phyloP scores from a whole-genome alignment of 75 land plant species.

The Pinus taeda region DNA sequence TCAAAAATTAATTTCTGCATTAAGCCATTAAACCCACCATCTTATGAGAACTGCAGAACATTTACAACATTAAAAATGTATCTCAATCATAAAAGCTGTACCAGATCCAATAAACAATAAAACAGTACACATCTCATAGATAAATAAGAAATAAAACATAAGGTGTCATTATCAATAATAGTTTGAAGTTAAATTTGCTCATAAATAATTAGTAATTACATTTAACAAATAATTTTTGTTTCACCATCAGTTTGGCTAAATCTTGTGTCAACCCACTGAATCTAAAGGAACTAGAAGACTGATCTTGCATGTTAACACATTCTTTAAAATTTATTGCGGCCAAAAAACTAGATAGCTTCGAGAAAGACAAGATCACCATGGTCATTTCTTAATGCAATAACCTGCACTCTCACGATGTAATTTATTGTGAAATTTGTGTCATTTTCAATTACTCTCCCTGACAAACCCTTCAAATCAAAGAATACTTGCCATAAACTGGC shows the following conservation, averaged over 20 bases:
- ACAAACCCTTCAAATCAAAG: background rate
- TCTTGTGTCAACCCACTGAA: background rate
- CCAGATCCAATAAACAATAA: background rate
- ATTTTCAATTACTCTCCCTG: background rate
- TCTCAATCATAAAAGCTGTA: background rate
- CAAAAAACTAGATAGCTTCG: background rate
- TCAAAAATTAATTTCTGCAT: conserved; percentile 91
- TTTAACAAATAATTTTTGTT: background rate
- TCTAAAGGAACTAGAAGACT: background rate
- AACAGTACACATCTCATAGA: background rate
- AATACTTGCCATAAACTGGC: conserved; percentile 42
- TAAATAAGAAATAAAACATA: background rate
- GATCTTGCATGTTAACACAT: background rate
- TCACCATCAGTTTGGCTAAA: background rate
- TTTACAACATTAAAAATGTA: background rate
- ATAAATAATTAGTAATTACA: background rate
- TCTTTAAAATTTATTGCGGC: background rate
- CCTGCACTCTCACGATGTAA: background rate
- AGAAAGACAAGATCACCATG: background rate
- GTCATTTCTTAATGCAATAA: background rate
- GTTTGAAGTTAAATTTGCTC: background rate
- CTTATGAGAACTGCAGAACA: background rate
- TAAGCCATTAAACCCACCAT: conserved; percentile 1
- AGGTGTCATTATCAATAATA: too few relatives aligned
- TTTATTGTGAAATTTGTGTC: background rate